Conservation (phyloP, 306 rosid genomes). For the Citrullus amarus region DNA sequence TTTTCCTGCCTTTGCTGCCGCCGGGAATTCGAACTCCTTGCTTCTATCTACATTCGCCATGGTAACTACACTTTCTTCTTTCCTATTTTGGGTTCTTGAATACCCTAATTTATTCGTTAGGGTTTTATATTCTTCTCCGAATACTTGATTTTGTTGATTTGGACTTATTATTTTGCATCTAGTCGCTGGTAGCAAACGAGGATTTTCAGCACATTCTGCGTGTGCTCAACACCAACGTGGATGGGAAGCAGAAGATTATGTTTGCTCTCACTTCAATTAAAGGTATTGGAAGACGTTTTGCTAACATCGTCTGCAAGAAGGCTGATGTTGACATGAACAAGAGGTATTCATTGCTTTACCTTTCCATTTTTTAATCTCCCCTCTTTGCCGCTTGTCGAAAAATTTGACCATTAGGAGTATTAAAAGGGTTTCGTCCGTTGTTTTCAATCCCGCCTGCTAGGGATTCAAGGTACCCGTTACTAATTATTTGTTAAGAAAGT, state of each 20-base stretch:
- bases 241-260: conserved; percentile 21
- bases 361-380: not conserved
- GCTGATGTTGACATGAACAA: conserved; percentile 22
- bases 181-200: conserved; percentile 19
- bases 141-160: not conserved
- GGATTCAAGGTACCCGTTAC: not conserved
- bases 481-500: not conserved
- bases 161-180: not conserved
- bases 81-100: not conserved
- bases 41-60: not conserved
- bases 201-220: conserved; percentile 16
- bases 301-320: conserved; percentile 17
- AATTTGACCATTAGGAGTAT: not conserved
- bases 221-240: conserved; percentile 15
- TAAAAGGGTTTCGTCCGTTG: not conserved
- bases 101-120: not conserved
- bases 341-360: not conserved
- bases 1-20: not conserved
- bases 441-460: not conserved
- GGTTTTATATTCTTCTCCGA: not conserved
- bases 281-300: conserved; percentile 19
- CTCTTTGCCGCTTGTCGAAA: not conserved
- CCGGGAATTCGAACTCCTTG: not conserved
- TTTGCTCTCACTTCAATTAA: conserved; percentile 17
- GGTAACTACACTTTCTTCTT: not conserved